Evolutionary conservation across 2,329 filamentous ascomycete genomes (phyloP).

Genomic region (Iodosphaeria phyllophila): DNA sequence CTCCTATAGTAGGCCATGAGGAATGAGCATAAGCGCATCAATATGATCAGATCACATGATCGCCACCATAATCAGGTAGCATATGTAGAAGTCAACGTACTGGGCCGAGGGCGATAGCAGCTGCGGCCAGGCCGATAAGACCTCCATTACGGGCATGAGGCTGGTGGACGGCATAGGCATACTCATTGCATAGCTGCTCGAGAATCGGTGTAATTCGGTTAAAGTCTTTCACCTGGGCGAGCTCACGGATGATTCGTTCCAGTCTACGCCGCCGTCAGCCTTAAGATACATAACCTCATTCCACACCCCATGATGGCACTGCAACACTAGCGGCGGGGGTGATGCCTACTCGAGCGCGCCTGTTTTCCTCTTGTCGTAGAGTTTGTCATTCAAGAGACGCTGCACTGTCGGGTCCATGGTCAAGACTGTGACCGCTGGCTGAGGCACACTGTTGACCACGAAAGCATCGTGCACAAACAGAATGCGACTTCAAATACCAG

Average conservation of each 20-base stretch:
- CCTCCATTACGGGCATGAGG: slow-evolving; percentile 93
- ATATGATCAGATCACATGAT: too few relatives aligned
- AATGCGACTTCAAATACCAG: too few relatives aligned
- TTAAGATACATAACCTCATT: too few relatives aligned
- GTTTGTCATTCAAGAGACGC: slow-evolving; percentile 87
- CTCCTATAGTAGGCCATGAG: slow-evolving; percentile 36
- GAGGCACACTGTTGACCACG: neutral
- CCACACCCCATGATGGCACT: too few relatives aligned
- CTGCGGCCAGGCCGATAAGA: slow-evolving; percentile 84
- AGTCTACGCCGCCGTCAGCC: too few relatives aligned
- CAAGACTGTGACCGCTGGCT: too few relatives aligned
- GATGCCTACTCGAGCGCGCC: slow-evolving; percentile 76
- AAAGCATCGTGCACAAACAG: neutral
- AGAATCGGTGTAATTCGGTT: slow-evolving; percentile 72
- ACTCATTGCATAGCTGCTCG: slow-evolving; percentile 92
- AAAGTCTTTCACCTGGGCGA: slow-evolving; percentile 58
- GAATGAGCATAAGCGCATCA: neutral
- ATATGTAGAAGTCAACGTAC: slow-evolving; percentile 33
- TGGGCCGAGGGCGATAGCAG: slow-evolving; percentile 82
- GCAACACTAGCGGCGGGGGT: too few relatives aligned
- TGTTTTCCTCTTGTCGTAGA: slow-evolving; percentile 95
- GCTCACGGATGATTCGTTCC: slow-evolving; percentile 76
- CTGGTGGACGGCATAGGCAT: slow-evolving; percentile 92
- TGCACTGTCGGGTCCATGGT: slow-evolving; percentile 78
- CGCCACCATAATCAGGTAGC: slow-evolving; percentile 1